These are phyloP conservation scores for Mayamaea pseudoterrestris DNA, from an alignment of 108 stramenopile genomes.

Conservation along the genomic window DNA sequence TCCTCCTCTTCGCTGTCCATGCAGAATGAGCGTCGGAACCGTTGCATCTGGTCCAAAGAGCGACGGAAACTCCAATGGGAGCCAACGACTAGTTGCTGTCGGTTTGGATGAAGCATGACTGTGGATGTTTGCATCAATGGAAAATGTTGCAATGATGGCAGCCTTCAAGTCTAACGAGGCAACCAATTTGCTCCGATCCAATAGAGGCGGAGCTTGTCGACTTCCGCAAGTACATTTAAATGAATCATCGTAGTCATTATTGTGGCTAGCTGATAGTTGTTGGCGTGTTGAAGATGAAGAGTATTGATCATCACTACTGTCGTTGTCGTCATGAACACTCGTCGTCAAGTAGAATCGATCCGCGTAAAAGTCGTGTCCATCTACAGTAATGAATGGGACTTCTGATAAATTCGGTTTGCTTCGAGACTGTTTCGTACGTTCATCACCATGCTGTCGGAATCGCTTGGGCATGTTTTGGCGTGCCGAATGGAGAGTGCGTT, in stretches of 20 bases:
- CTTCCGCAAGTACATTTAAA: constrained; percentile 27
- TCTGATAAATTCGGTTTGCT: too few relatives aligned
- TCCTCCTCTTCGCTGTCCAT: constrained; percentile 58
- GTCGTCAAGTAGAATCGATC: constrained; percentile 36
- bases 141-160: constrained; percentile 56
- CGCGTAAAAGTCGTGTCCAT: constrained; percentile 14
- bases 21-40: constrained; percentile 60
- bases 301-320: background rate
- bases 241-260: too few relatives aligned
- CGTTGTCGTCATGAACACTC: background rate
- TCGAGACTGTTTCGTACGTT: too few relatives aligned
- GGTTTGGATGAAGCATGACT: too few relatives aligned
- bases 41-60: constrained; percentile 8
- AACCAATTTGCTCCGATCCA: constrained; percentile 48
- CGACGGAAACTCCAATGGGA: constrained; percentile 14
- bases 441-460: too few relatives aligned
- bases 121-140: constrained; percentile 16
- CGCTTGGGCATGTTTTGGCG: too few relatives aligned
- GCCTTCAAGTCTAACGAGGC: constrained; percentile 48
- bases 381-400: constrained; percentile 1
- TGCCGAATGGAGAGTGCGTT: too few relatives aligned
- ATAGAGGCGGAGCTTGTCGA: constrained; percentile 30
- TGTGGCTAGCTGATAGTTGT: background rate
- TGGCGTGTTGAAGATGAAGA: background rate
- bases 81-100: too few relatives aligned